Evolutionary conservation across 2,329 filamentous ascomycete species (phyloP).

Genomic region (Ophiostoma novo-ulmi): DNA sequence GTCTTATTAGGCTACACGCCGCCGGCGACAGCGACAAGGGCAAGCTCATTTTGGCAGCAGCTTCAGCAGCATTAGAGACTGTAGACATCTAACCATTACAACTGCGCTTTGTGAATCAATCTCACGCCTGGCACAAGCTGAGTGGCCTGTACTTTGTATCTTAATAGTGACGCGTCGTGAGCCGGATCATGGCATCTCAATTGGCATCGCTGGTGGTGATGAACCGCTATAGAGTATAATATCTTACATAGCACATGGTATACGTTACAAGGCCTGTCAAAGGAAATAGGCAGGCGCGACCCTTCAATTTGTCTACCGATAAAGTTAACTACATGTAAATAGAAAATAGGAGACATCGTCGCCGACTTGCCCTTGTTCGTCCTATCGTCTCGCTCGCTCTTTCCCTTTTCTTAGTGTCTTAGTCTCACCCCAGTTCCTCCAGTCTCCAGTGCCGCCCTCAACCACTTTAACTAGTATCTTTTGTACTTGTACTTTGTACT

Average conservation of each 20-base stretch:
- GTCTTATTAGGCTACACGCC: background rate
- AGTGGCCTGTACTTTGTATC: background rate
- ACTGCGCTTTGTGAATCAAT: background rate
- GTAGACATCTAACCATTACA: background rate
- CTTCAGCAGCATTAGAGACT: background rate
- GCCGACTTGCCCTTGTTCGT: background rate
- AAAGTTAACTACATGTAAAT: background rate
- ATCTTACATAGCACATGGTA: background rate
- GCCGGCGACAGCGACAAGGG: background rate
- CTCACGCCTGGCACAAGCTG: background rate
- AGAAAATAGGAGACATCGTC: conserved; percentile 10
- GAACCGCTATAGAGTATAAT: no score
- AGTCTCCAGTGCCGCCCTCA: conserved; percentile 8
- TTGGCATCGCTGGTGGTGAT: background rate
- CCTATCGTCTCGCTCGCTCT: conserved; percentile 3
- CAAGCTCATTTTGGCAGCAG: background rate
- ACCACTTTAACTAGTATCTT: conserved; percentile 6
- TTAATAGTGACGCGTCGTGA: background rate
- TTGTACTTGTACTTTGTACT: background rate
- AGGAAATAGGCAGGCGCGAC: background rate
- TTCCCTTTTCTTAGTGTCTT: background rate
- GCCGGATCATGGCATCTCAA: background rate
- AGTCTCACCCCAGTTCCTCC: background rate
- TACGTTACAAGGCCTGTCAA: no score
- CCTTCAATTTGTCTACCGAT: background rate